Percentiles rank a stretch among this genome's conserved stretches.
phyloP scores from a whole-genome alignment of 768 basidiomycete genomes.

The Lactifluus subvellereus region DNA sequence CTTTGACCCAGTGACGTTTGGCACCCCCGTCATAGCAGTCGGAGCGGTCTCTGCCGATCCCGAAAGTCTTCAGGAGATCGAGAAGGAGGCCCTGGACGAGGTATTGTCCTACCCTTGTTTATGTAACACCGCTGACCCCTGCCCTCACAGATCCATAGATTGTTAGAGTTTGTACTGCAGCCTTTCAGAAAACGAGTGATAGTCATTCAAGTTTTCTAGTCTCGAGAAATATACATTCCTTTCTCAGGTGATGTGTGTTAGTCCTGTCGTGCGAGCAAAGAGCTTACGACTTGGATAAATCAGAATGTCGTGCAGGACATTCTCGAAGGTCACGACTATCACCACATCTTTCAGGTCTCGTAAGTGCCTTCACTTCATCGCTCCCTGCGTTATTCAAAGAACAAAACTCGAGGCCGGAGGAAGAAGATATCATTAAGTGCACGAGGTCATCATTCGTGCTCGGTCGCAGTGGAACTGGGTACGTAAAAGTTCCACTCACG shows the following conservation, averaged over 20 bases:
- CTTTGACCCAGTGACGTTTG: constrained; percentile 7
- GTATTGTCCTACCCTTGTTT: background rate
- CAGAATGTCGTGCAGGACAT: constrained; percentile 12
- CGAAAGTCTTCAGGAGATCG: background rate
- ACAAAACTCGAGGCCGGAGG: constrained; percentile 7
- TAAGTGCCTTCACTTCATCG: background rate
- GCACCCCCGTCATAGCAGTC: background rate
- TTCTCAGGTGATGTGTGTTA: constrained; percentile 6
- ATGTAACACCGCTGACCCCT: background rate
- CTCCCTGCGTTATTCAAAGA: background rate
- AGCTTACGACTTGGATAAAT: background rate
- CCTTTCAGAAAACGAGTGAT: background rate
- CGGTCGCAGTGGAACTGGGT: constrained; percentile 71
- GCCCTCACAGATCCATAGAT: background rate
- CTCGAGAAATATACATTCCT: constrained; percentile 17
- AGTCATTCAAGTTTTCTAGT: background rate
- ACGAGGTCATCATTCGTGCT: constrained; percentile 20
- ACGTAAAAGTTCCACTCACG: constrained; percentile 11
- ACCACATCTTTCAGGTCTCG: constrained; percentile 21
- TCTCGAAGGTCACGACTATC: constrained; percentile 15
- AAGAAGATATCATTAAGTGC: constrained; percentile 18
- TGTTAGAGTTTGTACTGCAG: constrained; percentile 11
- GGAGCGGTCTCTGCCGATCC: background rate
- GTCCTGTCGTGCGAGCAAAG: background rate
- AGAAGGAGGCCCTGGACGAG: constrained; percentile 8